Conservation (phyloP, 1,284 basidiomycete species). For the Sanghuangporus baumii region DNA sequence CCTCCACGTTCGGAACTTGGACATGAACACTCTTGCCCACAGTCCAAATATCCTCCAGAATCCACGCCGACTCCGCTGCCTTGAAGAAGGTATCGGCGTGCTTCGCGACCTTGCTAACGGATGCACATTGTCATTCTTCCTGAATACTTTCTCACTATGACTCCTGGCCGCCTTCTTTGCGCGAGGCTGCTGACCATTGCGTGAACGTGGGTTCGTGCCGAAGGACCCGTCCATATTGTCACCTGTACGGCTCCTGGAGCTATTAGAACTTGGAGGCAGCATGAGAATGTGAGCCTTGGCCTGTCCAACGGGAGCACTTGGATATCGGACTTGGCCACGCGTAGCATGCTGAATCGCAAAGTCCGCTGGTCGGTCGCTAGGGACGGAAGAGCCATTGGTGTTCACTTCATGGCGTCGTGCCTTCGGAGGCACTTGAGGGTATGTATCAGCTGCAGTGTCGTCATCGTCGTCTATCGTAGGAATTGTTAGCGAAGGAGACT, state of each 20-base stretch:
- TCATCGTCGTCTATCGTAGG: constrained; percentile 9
- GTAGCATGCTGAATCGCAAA: constrained; percentile 14
- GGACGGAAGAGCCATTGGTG: not conserved
- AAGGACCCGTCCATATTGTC: not conserved
- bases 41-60: constrained; percentile 14
- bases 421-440: constrained; percentile 10
- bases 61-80: not conserved
- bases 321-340: constrained; percentile 10
- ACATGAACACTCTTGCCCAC: constrained; percentile 14
- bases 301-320: constrained; percentile 14
- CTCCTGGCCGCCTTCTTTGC: constrained; percentile 12
- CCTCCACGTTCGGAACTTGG: constrained; percentile 12
- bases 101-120: constrained; percentile 13
- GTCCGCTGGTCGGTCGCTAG: constrained; percentile 6
- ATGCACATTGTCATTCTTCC: constrained; percentile 1
- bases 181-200: constrained; percentile 2
- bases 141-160: constrained; percentile 15
- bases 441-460: not conserved
- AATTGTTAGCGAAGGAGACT: constrained; percentile 2
- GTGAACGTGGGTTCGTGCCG: not conserved
- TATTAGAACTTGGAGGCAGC: constrained; percentile 7
- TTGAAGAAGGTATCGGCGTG: constrained; percentile 11
- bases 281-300: constrained; percentile 14
- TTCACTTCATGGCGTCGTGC: not conserved
- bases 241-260: not conserved